Conservation (phyloP, 345 rosid genomes). For the Brassica nigra region DNA sequence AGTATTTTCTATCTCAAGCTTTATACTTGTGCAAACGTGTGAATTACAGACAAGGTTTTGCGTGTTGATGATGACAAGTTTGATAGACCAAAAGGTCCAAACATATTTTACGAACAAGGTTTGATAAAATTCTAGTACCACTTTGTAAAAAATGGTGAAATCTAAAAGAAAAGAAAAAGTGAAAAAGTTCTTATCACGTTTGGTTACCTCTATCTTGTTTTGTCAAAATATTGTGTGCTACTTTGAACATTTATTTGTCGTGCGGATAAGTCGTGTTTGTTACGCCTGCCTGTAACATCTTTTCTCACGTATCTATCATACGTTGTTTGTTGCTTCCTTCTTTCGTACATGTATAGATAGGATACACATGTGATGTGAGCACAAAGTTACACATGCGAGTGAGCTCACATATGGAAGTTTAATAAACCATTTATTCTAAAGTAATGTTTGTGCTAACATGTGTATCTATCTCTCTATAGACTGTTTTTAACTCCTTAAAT, state of each 20-base stretch:
- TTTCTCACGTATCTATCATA: neutral
- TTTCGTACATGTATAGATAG: neutral
- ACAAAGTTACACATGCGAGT: neutral
- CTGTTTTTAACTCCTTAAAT: neutral
- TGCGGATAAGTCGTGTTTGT: neutral
- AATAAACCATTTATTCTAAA: neutral
- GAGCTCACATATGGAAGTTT: neutral
- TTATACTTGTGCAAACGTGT: neutral
- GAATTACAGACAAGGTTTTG: neutral
- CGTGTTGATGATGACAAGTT: neutral
- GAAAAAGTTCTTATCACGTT: neutral
- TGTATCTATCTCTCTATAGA: neutral
- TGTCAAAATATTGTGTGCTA: neutral
- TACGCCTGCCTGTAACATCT: neutral
- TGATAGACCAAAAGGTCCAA: neutral
- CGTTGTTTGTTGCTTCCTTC: conserved; percentile 11
- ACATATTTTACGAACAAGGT: neutral
- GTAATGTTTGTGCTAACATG: neutral
- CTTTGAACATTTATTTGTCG: neutral
- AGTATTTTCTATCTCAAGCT: neutral
- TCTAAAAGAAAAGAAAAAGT: neutral
- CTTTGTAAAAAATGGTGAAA: neutral
- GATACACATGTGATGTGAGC: neutral
- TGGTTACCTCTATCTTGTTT: neutral
- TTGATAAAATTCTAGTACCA: neutral